These are phyloP conservation scores for Kluyveromyces dobzhanskii DNA, from an alignment of 805 yeast species.

Conservation along the genomic window DNA sequence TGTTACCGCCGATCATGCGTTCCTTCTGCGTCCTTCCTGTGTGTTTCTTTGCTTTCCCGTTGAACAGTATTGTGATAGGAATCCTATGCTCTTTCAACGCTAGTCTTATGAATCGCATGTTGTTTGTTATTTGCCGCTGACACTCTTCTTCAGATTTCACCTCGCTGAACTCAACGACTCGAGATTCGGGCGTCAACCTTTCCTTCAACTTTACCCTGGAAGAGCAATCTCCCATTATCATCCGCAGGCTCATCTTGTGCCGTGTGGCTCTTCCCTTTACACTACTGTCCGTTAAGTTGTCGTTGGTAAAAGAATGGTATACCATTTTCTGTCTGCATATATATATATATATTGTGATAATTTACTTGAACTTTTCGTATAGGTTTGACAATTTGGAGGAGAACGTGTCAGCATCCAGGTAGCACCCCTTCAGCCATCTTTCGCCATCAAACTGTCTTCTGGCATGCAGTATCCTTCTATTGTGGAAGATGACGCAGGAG, in stretches of 20 bases:
- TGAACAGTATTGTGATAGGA: neutral
- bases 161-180: conserved; percentile 6
- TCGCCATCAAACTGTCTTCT: conserved; percentile 43
- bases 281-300: too few species aligned
- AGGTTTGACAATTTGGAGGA: conserved; percentile 46
- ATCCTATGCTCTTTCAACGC: conserved; percentile 3
- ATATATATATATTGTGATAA: too few species aligned
- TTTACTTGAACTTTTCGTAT: conserved; percentile 15
- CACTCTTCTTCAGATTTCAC: conserved; percentile 1
- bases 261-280: neutral
- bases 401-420: conserved; percentile 62
- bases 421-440: conserved; percentile 72
- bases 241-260: neutral
- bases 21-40: neutral
- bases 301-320: too few species aligned
- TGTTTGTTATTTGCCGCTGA: conserved; percentile 4
- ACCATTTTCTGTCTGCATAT: too few species aligned
- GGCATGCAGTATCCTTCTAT: conserved; percentile 63
- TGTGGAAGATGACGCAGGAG: conserved; percentile 60
- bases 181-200: conserved; percentile 11
- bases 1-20: neutral
- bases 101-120: conserved; percentile 1
- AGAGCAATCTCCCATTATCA: conserved; percentile 6
- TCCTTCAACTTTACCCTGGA: neutral
- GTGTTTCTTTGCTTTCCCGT: neutral